Evolutionary conservation across 2,329 filamentous ascomycete genomes (phyloP), one percentile per base, ranked within the genome.

Genomic region (Colletotrichum sp.): DNA sequence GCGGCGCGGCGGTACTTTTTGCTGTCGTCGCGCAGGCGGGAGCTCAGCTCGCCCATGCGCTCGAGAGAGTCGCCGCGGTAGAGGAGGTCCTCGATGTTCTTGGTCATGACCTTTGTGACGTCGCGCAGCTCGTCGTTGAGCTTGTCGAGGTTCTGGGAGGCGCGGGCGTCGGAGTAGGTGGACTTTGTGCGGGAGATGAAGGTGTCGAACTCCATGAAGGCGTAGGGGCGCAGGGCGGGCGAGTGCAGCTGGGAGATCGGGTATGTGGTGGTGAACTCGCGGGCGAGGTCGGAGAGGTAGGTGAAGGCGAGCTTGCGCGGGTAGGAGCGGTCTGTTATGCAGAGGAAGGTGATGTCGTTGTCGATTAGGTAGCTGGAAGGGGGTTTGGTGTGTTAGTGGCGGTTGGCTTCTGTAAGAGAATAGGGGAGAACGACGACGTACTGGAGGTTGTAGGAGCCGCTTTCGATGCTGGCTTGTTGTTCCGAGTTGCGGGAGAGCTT

Each of bases 61-160:
- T 99, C 97, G 79, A 99, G 87, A 81, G 93, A 97, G 84, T 99
- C 97, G 32, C 97, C 97, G 77, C 98, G 90, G 84, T 99, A 99
- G 69, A 99, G 88, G 82, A 99, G 87, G 85, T 99, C 97, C 89
- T 99, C 97, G 80, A 99, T 99, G 85, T 99, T 99, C 92, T 99
- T 99, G 72, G 96, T 99, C 98, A 99, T 99, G 83, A 99, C 96
- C 87, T 98, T 96, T 2, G 97, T 99, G 71, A 99, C 98, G 86
- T 99, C 97, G 84, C 96, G 94, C 79, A 99, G 91, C 90, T 99
- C 98, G 83, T 98, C 95, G 83, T 99, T 99, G 79, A 99, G 89
- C 86, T 96, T 96, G 85, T 98, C 95, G 74, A 99, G 91, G 86
- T 99, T 99, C 86, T 96, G 95, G 16, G 95, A 92, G 18, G 97